Percentiles rank a stretch among this genome's conserved stretches.
Conservation (phyloP, 2,329 filamentous ascomycete genomes). For the Ophiostoma himal-ulmi region DNA sequence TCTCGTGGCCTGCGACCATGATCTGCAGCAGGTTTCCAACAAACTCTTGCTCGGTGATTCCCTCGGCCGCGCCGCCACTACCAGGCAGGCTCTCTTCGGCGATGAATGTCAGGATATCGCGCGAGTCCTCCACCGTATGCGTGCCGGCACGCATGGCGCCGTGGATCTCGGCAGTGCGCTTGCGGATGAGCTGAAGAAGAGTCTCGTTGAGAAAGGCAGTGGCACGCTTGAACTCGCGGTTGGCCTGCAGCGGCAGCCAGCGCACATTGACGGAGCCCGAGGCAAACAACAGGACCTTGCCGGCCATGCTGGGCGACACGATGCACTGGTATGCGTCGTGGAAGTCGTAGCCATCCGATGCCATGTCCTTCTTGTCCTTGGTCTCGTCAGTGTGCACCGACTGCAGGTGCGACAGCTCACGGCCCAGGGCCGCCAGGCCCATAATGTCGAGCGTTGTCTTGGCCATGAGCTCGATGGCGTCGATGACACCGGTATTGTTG, state of each 20-base stretch:
- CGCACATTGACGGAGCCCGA: conserved; percentile 26
- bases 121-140: conserved; percentile 24
- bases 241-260: conserved; percentile 32
- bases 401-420: conserved; percentile 33
- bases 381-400: conserved; percentile 10
- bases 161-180: conserved; percentile 29
- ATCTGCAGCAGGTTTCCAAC: conserved; percentile 26
- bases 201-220: conserved; percentile 26
- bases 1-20: conserved; percentile 33
- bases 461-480: conserved; percentile 27
- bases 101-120: conserved; percentile 30
- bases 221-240: conserved; percentile 30
- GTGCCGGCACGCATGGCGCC: conserved; percentile 26
- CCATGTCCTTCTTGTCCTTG: not conserved
- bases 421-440: conserved; percentile 34
- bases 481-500: conserved; percentile 19
- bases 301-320: conserved; percentile 33
- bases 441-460: conserved; percentile 35
- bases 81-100: conserved; percentile 28
- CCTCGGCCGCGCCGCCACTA: conserved; percentile 22
- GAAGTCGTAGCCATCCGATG: conserved; percentile 25
- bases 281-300: conserved; percentile 24
- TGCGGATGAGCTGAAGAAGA: conserved; percentile 32
- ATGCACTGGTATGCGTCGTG: conserved; percentile 31
- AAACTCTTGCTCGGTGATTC: conserved; percentile 28